phyloP scores from a whole-genome alignment of 768 basidiomycete genomes.

The Pseudohyphozyma bogoriensis region DNA sequence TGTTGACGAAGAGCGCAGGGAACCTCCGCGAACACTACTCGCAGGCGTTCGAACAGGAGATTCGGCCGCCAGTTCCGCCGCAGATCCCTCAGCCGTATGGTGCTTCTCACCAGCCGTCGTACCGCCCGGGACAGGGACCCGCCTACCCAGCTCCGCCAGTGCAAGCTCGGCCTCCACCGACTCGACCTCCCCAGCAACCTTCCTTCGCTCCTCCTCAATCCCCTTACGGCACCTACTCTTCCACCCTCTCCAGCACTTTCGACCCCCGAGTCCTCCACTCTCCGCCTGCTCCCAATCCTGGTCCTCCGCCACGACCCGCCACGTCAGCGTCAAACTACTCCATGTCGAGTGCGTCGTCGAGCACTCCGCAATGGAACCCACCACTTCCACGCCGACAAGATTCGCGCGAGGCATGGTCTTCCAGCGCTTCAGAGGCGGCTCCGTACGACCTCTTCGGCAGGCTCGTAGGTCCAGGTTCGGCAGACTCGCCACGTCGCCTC shows the following conservation, averaged over 20 bases:
- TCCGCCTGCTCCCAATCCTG: not conserved
- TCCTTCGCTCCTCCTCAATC: not conserved
- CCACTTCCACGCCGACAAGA: no score
- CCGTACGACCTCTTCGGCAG: no score
- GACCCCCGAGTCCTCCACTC: not conserved
- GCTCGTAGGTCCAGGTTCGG: no score
- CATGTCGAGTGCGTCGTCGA: no score
- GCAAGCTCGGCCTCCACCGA: not conserved
- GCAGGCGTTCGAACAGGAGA: constrained; percentile 2
- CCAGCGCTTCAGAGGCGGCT: no score
- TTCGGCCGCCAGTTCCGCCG: not conserved
- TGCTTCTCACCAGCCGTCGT: not conserved
- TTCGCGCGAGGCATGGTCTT: no score
- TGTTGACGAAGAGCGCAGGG: constrained; percentile 18
- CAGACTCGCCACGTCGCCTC: not conserved
- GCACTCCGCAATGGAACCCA: no score
- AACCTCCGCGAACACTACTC: constrained; percentile 17
- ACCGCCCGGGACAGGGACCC: not conserved
- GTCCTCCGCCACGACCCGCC: no score
- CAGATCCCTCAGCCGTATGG: constrained; percentile 6
- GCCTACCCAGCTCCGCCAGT: not conserved
- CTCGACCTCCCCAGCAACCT: not conserved
- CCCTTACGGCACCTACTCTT: no score
- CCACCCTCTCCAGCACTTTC: not conserved
- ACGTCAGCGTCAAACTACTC: no score